phyloP scores from a whole-genome alignment of 257 asterid species.

The Ajuga chamaepitys region DNA sequence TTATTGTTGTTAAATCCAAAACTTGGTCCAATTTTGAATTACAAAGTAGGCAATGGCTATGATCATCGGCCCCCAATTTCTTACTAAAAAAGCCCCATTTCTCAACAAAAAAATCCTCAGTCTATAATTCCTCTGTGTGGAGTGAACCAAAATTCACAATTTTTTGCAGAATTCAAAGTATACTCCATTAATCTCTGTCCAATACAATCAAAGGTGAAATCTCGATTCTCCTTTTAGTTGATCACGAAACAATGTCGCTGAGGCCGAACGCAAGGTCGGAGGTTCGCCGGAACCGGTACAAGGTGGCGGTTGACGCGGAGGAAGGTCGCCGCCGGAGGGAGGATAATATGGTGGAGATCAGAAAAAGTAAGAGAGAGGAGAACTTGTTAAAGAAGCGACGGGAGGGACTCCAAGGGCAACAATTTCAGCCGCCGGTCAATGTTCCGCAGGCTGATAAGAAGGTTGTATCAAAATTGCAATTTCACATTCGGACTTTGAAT shows the following conservation, averaged over 20 bases:
- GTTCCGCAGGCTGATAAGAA: constrained; percentile 64
- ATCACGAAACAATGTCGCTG: constrained; percentile 64
- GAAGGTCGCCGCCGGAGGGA: constrained; percentile 92
- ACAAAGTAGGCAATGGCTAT: not conserved
- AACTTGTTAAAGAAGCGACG: constrained; percentile 87
- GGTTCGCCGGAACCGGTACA: constrained; percentile 90
- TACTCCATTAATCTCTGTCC: no score
- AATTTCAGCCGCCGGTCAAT: constrained; percentile 40
- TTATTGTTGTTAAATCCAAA: constrained; percentile 12
- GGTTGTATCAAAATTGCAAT: constrained; percentile 25
- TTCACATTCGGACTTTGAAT: not conserved
- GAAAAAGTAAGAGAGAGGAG: constrained; percentile 86
- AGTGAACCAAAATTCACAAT: not conserved
- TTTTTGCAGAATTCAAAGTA: no score
- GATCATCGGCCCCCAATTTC: constrained; percentile 9
- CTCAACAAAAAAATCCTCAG: not conserved
- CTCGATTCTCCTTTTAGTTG: constrained; percentile 7
- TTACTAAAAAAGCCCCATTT: not conserved
- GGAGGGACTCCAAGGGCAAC: constrained; percentile 78
- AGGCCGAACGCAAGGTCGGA: constrained; percentile 83
- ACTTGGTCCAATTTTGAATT: not conserved
- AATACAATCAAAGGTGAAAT: no score
- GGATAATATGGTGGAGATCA: constrained; percentile 95
- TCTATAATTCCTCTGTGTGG: not conserved
- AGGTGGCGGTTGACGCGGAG: constrained; percentile 96